Conservation (phyloP, 176 grass and related monocot genomes). For the Eragrostis curvula region DNA sequence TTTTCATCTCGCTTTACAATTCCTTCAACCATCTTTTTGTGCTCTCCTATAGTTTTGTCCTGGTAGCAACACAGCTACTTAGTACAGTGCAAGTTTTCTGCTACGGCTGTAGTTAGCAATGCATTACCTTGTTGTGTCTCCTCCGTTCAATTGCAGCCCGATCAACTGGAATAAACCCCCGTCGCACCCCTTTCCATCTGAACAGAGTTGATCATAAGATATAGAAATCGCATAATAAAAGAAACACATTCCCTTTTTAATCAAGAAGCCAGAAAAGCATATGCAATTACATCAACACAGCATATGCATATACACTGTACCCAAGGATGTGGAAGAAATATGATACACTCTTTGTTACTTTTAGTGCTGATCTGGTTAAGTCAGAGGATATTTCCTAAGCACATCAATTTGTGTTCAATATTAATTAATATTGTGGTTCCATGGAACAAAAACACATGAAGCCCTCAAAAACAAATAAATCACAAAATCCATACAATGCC, state of each 20-base stretch:
- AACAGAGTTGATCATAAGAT: constrained; percentile 28
- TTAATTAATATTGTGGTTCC: not conserved
- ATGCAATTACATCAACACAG: not conserved
- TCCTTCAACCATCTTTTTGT: constrained; percentile 68
- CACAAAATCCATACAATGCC: not conserved
- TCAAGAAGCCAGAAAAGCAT: not conserved
- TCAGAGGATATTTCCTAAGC: not conserved
- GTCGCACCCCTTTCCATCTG: constrained; percentile 74
- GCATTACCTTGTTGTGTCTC: constrained; percentile 68
- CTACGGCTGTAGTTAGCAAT: constrained; percentile 20
- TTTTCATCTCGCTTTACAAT: constrained; percentile 84
- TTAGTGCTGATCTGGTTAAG: not conserved
- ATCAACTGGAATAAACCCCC: constrained; percentile 56
- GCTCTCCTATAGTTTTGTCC: constrained; percentile 77
- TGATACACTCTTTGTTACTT: not conserved
- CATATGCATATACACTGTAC: not conserved
- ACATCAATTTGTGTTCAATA: not conserved
- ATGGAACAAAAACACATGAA: not conserved
- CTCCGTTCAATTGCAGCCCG: constrained; percentile 60
- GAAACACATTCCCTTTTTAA: not conserved
- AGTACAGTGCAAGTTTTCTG: not conserved
- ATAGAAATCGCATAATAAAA: not conserved
- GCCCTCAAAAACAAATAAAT: not conserved
- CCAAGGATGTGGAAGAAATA: constrained; percentile 3
- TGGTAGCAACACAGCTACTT: constrained; percentile 32